These are phyloP conservation scores for Nigrospora osmanthi DNA, from an alignment of 2,329 filamentous ascomycete genomes.

Conservation along the genomic window DNA sequence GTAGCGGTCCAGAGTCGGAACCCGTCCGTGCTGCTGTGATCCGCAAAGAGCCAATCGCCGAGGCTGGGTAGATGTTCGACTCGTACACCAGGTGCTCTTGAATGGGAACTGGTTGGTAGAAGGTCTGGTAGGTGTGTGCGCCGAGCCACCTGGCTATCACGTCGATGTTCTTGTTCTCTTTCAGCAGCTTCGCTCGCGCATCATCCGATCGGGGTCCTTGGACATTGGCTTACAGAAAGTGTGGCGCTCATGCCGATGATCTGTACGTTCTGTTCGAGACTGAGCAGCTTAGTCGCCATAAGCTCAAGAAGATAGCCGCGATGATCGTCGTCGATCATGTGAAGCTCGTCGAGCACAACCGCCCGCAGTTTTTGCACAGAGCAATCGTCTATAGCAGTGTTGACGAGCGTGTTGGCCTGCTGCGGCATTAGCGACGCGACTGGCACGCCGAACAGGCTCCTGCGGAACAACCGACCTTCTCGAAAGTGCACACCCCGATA, in stretches of 20 bases:
- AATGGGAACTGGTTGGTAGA: conserved; percentile 67
- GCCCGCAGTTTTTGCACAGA: conserved; percentile 55
- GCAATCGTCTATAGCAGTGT: conserved; percentile 64
- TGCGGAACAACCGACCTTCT: conserved; percentile 46
- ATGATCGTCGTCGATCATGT: conserved; percentile 72
- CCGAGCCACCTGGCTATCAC: conserved; percentile 63
- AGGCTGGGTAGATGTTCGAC: conserved; percentile 56
- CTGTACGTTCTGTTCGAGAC: conserved; percentile 58
- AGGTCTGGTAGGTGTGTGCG: conserved; percentile 64
- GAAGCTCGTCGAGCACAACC: conserved; percentile 70
- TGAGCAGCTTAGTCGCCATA: conserved; percentile 65
- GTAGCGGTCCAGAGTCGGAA: conserved; percentile 21
- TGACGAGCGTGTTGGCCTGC: conserved; percentile 61
- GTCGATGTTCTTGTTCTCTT: conserved; percentile 54
- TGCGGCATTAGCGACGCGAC: conserved; percentile 27
- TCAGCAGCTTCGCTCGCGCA: background rate
- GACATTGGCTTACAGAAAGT: conserved; percentile 46
- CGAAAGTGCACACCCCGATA: conserved; percentile 71
- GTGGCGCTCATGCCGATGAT: conserved; percentile 78
- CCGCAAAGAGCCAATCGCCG: conserved; percentile 48
- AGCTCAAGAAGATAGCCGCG: conserved; percentile 70
- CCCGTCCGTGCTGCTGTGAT: conserved; percentile 47
- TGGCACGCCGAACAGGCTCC: conserved; percentile 4
- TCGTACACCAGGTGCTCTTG: conserved; percentile 69
- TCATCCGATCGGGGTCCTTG: background rate